phyloP scores from a whole-genome alignment of 2,329 filamentous ascomycete genomes.

The Proliferodiscus dingleyae region DNA sequence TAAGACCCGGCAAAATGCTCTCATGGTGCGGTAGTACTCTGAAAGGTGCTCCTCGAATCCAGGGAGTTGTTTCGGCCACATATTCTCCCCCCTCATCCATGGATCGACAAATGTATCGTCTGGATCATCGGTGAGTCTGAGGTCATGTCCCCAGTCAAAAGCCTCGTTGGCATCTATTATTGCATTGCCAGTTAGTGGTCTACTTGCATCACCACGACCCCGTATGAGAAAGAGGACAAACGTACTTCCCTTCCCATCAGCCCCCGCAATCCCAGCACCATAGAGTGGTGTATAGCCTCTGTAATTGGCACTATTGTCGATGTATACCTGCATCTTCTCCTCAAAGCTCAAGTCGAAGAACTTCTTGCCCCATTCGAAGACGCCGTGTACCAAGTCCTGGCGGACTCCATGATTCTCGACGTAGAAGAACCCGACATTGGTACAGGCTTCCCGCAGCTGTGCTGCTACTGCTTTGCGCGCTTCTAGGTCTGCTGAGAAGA shows the following conservation, averaged over 20 bases:
- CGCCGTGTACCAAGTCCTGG: constrained; percentile 39
- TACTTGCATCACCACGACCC: background rate
- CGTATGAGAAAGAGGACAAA: background rate
- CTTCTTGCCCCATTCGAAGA: constrained; percentile 20
- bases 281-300: constrained; percentile 23
- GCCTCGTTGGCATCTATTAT: constrained; percentile 23
- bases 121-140: constrained; percentile 11
- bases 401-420: constrained; percentile 33
- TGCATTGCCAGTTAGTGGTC: no score
- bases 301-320: constrained; percentile 20
- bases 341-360: constrained; percentile 23
- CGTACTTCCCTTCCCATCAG: constrained; percentile 15
- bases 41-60: constrained; percentile 40
- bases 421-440: constrained; percentile 36
- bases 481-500: constrained; percentile 26
- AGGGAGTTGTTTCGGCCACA: constrained; percentile 38
- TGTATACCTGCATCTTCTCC: constrained; percentile 25
- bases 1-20: constrained; percentile 32
- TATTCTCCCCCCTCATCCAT: constrained; percentile 17
- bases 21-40: constrained; percentile 32
- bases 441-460: constrained; percentile 30
- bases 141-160: constrained; percentile 21
- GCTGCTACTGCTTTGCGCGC: constrained; percentile 29
- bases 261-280: constrained; percentile 17
- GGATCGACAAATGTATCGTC: constrained; percentile 8